phyloP scores from a whole-genome alignment of 2,329 filamentous ascomycete genomes.

The Paradendryphiella salina region DNA sequence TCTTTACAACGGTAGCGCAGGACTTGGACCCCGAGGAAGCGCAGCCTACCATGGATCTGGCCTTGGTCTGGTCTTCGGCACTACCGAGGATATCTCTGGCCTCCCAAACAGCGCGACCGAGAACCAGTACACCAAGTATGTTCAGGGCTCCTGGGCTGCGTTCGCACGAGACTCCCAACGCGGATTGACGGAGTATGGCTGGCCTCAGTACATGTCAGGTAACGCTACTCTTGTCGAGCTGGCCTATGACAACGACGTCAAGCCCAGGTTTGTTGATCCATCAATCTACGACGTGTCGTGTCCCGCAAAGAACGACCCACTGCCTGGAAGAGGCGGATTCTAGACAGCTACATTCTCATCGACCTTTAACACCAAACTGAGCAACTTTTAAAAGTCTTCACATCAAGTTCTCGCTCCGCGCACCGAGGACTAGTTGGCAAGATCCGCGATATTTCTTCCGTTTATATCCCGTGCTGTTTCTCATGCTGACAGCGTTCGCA shows the following conservation, averaged over 20 bases:
- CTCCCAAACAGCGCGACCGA: constrained; percentile 29
- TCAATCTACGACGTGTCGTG: constrained; percentile 27
- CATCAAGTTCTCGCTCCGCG: too few relatives aligned
- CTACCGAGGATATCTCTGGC: constrained; percentile 31
- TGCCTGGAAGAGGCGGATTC: constrained; percentile 31
- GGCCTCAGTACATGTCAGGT: constrained; percentile 30
- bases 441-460: too few relatives aligned
- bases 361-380: background rate
- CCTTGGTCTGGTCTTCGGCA: constrained; percentile 44
- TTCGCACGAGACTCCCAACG: constrained; percentile 41
- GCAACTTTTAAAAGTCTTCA: too few relatives aligned
- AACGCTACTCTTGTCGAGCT: constrained; percentile 28
- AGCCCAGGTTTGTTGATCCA: constrained; percentile 25
- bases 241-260: constrained; percentile 24
- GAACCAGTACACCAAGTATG: constrained; percentile 33
- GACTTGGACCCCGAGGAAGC: constrained; percentile 33
- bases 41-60: constrained; percentile 47
- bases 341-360: constrained; percentile 7
- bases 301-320: constrained; percentile 28
- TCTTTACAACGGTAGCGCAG: constrained; percentile 35
- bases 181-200: constrained; percentile 40
- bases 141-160: constrained; percentile 38
- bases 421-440: too few relatives aligned
- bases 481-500: too few relatives aligned
- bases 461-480: too few relatives aligned